Conservation (phyloP, 306 rosid species). For the Sicyos baderoa region DNA sequence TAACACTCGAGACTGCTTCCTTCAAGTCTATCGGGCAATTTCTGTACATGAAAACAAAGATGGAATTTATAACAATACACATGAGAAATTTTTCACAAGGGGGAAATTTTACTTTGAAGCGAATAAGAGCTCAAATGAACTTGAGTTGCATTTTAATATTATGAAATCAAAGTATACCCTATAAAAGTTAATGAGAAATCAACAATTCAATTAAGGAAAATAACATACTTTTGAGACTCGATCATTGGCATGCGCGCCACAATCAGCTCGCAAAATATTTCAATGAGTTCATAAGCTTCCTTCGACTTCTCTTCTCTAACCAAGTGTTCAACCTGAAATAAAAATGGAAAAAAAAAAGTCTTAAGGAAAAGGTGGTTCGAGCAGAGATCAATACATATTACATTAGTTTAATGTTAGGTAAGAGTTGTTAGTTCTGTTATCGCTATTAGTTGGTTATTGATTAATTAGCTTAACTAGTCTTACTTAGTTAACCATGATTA, state of each 20-base stretch:
- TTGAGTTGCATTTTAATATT: not conserved
- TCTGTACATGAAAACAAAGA: slow-evolving; percentile 33
- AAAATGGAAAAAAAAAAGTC: slow-evolving; percentile 5
- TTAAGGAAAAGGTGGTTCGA: slow-evolving; percentile 3
- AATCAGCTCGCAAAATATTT: slow-evolving; percentile 83
- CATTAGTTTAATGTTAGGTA: too few species aligned
- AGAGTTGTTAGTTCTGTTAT: too few species aligned
- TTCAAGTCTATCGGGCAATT: slow-evolving; percentile 83
- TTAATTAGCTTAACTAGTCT: too few species aligned
- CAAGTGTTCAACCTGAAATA: slow-evolving; percentile 84
- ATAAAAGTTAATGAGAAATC: not conserved
- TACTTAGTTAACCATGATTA: too few species aligned
- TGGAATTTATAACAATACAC: slow-evolving; percentile 5
- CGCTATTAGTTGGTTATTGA: too few species aligned
- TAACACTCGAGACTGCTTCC: slow-evolving; percentile 82
- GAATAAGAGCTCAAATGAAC: not conserved
- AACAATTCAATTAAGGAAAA: not conserved
- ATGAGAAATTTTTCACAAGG: not conserved
- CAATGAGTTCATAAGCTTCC: slow-evolving; percentile 81
- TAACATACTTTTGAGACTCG: slow-evolving; percentile 79
- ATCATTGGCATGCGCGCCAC: slow-evolving; percentile 77
- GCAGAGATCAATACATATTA: not conserved
- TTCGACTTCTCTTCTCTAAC: slow-evolving; percentile 79
- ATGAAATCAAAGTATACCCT: not conserved
- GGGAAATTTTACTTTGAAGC: not conserved